Evolutionary conservation across 1,284 basidiomycete genomes (phyloP).

Genomic region (Lignosus rhinocerotis): DNA sequence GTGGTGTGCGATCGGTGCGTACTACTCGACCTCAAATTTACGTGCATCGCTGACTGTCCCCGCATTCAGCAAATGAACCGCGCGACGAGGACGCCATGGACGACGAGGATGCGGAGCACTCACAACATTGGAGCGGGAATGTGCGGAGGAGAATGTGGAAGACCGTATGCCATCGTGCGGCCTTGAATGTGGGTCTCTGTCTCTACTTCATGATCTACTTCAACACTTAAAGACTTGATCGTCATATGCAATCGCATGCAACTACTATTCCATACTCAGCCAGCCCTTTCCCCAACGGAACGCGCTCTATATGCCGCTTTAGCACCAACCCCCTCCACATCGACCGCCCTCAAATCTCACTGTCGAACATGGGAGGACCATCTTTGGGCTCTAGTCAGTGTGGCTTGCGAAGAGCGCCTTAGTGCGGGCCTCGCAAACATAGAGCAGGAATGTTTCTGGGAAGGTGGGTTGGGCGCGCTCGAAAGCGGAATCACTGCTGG

Average conservation of each 20-base stretch:
- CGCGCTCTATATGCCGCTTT: conserved; percentile 87
- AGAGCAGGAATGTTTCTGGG: conserved; percentile 63
- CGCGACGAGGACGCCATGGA: conserved; percentile 54
- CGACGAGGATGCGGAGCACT: conserved; percentile 43
- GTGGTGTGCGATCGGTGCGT: conserved; percentile 68
- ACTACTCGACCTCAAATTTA: neutral
- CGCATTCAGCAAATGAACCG: conserved; percentile 46
- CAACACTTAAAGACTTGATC: neutral
- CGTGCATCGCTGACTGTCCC: neutral
- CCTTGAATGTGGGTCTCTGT: conserved; percentile 61
- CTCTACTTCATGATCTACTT: neutral
- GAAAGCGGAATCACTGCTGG: conserved; percentile 36
- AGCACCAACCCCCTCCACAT: conserved; percentile 76
- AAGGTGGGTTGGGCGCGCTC: conserved; percentile 46
- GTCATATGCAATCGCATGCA: too few relatives aligned
- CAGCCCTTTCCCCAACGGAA: conserved; percentile 72
- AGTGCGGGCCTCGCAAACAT: conserved; percentile 58
- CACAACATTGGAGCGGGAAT: conserved; percentile 69
- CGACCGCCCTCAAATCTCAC: conserved; percentile 73
- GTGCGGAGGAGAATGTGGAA: conserved; percentile 82
- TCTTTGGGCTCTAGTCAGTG: conserved; percentile 89
- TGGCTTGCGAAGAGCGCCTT: conserved; percentile 83
- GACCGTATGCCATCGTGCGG: conserved; percentile 75
- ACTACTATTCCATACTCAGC: conserved; percentile 40
- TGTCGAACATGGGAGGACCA: conserved; percentile 94